Conservation (phyloP, 176 grass and related monocot genomes). For the Dactylis glomerata region DNA sequence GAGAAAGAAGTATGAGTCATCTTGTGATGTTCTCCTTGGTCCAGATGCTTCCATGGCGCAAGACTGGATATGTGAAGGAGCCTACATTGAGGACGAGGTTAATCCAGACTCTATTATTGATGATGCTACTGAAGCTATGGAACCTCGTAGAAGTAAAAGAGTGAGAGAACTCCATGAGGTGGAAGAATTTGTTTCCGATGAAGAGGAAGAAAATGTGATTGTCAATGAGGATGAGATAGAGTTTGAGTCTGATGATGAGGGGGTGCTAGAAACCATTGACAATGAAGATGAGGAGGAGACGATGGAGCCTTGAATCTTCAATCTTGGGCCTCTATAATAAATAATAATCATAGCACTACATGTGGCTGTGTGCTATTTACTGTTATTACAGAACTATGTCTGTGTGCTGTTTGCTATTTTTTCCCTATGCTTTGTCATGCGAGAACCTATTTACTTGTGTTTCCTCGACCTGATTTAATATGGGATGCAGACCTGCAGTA, state of each 20-base stretch:
- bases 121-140: background rate
- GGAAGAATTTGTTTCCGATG: background rate
- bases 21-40: background rate
- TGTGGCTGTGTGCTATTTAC: too few species aligned
- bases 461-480: too few species aligned
- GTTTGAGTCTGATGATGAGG: background rate
- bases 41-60: background rate
- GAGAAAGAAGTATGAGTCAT: background rate
- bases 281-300: background rate
- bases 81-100: background rate
- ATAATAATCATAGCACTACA: too few species aligned
- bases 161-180: background rate
- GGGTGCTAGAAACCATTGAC: background rate
- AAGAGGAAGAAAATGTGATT: background rate
- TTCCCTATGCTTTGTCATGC: too few species aligned
- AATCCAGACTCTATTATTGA: background rate
- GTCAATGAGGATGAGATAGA: background rate
- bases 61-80: background rate
- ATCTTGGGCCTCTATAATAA: too few species aligned
- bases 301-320: background rate
- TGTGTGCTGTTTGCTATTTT: too few species aligned
- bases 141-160: background rate
- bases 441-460: too few species aligned
- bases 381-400: too few species aligned
- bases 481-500: too few species aligned